Conservation (phyloP, 345 rosid species). For the Pelargonium nanum region DNA sequence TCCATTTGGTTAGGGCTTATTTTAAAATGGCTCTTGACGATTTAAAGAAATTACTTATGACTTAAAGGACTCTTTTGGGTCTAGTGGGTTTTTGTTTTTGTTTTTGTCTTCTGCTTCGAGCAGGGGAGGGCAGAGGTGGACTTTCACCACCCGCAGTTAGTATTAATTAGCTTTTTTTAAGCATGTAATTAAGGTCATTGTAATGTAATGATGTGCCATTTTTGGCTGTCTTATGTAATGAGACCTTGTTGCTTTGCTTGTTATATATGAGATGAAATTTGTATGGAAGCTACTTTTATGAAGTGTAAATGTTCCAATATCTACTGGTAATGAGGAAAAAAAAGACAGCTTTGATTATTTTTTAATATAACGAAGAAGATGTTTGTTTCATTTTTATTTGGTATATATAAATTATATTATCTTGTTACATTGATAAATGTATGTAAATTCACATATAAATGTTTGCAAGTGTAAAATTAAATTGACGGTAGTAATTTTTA, state of each 20-base stretch:
- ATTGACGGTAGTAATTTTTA: too few species aligned
- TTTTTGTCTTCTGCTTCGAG: not conserved
- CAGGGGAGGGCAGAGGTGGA: constrained; percentile 35
- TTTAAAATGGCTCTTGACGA: constrained; percentile 25
- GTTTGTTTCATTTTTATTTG: too few species aligned
- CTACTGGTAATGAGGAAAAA: not conserved
- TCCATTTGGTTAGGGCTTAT: constrained; percentile 17
- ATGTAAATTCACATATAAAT: too few species aligned
- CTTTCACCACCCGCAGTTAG: constrained; percentile 37
- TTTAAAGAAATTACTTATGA: constrained; percentile 11
- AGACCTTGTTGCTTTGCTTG: not conserved
- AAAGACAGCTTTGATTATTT: not conserved
- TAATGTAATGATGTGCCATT: too few species aligned
- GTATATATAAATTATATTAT: too few species aligned
- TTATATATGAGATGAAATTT: not conserved
- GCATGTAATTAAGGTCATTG: too few species aligned
- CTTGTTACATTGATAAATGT: too few species aligned
- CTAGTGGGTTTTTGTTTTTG: not conserved
- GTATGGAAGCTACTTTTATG: not conserved
- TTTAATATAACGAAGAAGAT: too few species aligned
- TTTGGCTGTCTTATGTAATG: too few species aligned
- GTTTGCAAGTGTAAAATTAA: too few species aligned
- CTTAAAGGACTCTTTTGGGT: not conserved
- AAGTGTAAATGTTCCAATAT: not conserved
- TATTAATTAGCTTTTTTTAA: not conserved